Conservation (phyloP, 2,329 filamentous ascomycete genomes). For the Penicillium sp. region DNA sequence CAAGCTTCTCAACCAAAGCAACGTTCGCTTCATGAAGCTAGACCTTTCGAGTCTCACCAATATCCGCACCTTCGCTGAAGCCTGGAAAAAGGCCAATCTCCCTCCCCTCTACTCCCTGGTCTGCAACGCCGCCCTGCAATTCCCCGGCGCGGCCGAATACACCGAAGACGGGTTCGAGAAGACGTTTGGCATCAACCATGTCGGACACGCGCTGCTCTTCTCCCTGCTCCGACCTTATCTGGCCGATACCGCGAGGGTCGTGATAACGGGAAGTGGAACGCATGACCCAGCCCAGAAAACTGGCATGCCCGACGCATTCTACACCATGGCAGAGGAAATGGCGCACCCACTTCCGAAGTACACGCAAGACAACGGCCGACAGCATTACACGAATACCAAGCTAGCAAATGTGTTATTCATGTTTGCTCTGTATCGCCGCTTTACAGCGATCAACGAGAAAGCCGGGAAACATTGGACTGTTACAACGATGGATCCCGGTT, state of each 20-base stretch:
- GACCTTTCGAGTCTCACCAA: slow-evolving; percentile 45
- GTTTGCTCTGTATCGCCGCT: slow-evolving; percentile 45
- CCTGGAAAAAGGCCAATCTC: slow-evolving; percentile 35
- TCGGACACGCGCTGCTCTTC: slow-evolving; percentile 54
- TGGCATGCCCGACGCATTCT: slow-evolving; percentile 46
- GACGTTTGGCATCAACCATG: slow-evolving; percentile 53
- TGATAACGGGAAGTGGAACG: slow-evolving; percentile 47
- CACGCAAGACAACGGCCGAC: slow-evolving; percentile 34
- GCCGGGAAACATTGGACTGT: slow-evolving; percentile 39
- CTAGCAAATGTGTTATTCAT: slow-evolving; percentile 52
- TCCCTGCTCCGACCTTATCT: slow-evolving; percentile 48
- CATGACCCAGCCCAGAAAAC: slow-evolving; percentile 51
- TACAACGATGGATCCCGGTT: slow-evolving; percentile 48
- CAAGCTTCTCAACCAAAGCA: slow-evolving; percentile 39
- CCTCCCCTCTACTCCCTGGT: slow-evolving; percentile 48
- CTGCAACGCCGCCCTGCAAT: slow-evolving; percentile 53
- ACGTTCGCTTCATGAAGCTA: slow-evolving; percentile 45
- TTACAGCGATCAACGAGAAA: slow-evolving; percentile 22
- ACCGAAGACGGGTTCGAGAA: slow-evolving; percentile 50
- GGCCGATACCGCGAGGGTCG: slow-evolving; percentile 43
- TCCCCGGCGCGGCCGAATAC: slow-evolving; percentile 36
- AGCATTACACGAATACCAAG: slow-evolving; percentile 50
- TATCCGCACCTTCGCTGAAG: slow-evolving; percentile 45
- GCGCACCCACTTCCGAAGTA: slow-evolving; percentile 40
- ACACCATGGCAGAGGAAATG: slow-evolving; percentile 47